A percentile compares a stretch with the other conserved stretches of the same genome.
Evolutionary conservation across 345 rosid species (phyloP).

Genomic region (Acer campestre): DNA sequence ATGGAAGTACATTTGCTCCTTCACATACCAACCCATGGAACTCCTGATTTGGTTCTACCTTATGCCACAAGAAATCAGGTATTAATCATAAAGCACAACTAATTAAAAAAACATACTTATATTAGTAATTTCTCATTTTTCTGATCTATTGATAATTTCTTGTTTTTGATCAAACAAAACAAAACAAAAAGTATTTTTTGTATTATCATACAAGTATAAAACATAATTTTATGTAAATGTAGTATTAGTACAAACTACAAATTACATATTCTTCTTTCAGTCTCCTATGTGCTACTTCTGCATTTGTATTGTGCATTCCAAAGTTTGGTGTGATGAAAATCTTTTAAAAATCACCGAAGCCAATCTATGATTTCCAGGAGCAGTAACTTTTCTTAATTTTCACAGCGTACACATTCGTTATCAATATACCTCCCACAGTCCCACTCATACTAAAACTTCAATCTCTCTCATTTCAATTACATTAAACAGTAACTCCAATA

Average conservation of each 20-base stretch:
- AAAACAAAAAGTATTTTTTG: background rate
- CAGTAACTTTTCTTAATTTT: no score
- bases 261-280: no score
- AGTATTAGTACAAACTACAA: no score
- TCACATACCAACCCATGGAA: slow-evolving; percentile 88
- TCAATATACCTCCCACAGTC: no score
- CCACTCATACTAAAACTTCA: no score
- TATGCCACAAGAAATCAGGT: slow-evolving; percentile 54
- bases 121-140: background rate
- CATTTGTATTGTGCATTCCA: no score
- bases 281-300: no score
- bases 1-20: slow-evolving; percentile 94
- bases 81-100: slow-evolving; percentile 9
- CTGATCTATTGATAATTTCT: background rate
- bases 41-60: slow-evolving; percentile 99
- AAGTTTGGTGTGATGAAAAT: no score
- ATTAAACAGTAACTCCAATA: background rate
- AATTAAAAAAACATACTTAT: background rate
- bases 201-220: background rate
- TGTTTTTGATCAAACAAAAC: background rate
- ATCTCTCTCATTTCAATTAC: background rate
- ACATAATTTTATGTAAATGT: background rate
- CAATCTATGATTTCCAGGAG: no score
- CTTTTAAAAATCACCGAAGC: no score
- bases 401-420: no score